Conservation (phyloP, 768 basidiomycete genomes). For the Roridomyces roridus region DNA sequence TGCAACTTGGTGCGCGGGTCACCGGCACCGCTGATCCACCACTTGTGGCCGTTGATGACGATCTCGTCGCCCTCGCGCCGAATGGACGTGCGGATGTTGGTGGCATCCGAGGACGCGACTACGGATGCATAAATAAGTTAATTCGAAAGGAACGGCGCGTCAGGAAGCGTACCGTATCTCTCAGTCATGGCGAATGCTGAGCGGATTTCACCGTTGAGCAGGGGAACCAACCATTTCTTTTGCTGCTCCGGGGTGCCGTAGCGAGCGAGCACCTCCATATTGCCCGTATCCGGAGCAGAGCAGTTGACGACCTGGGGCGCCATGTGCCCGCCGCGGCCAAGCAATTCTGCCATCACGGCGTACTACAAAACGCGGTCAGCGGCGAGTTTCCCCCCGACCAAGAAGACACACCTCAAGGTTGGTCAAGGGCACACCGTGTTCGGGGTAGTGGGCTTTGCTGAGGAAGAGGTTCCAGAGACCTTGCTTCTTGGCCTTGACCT, state of each 20-base stretch:
- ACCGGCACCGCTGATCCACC: slow-evolving; percentile 98
- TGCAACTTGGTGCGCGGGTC: slow-evolving; percentile 91
- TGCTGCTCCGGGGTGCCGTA: slow-evolving; percentile 94
- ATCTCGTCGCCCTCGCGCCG: slow-evolving; percentile 85
- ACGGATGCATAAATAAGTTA: slow-evolving; percentile 13
- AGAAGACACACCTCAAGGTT: slow-evolving; percentile 89
- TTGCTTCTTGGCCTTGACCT: slow-evolving; percentile 82
- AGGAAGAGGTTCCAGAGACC: slow-evolving; percentile 99
- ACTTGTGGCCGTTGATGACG: slow-evolving; percentile 96
- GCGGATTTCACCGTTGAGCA: slow-evolving; percentile 92
- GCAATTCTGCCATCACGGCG: slow-evolving; percentile 95
- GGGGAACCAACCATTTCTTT: slow-evolving; percentile 84
- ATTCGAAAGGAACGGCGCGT: not conserved
- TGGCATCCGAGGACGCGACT: slow-evolving; percentile 97
- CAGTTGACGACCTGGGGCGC: slow-evolving; percentile 92
- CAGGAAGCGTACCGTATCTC: slow-evolving; percentile 64
- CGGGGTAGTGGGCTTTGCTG: slow-evolving; percentile 91
- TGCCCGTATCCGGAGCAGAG: slow-evolving; percentile 96
- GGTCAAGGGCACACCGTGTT: slow-evolving; percentile 86
- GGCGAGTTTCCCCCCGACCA: not conserved
- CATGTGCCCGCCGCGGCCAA: slow-evolving; percentile 83
- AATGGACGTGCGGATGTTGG: slow-evolving; percentile 90
- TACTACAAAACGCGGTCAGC: slow-evolving; percentile 58
- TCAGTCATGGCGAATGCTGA: slow-evolving; percentile 99
- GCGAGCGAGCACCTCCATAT: slow-evolving; percentile 98